Evolutionary conservation across 345 rosid species (phyloP), one percentile per base, ranked within the genome.

Genomic region (Eucalyptus sideroxylon): DNA sequence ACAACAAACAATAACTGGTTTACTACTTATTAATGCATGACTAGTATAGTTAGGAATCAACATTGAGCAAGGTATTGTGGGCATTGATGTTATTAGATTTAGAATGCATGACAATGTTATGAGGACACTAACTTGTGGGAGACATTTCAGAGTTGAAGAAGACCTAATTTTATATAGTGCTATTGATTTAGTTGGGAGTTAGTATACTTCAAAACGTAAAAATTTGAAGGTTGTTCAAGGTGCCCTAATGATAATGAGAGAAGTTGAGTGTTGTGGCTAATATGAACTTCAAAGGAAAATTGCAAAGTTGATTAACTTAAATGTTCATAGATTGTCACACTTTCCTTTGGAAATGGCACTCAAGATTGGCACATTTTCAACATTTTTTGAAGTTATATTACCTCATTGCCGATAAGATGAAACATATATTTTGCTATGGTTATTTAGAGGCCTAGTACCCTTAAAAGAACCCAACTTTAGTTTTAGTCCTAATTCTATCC

Each of bases 401-500:
- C 56, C 0, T 19, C 24, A 7, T 53, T 53, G 56, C 9, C 0
- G 1, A 53, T 53, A 53, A 53, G 56, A 53, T 53, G 56, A 53
- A 0, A 53, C 5, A 0, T 21, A 53, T 53, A 51, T 51, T 17
- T 7, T 19, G 56, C 24, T 53, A 53, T 19, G 10, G 24, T 53
- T 53, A 53, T 19, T 53, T 53, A 53, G 56, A 53, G 24, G 56
- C 56, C 56, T 53, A 53, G 56, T 17, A 7, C 24, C 56, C 56
- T 53, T 53, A 3, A 19, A 53, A 1, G 0, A 53, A 53, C 0
- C 9, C 2, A 3, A 53, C 56, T 19, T 53, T 53, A 53, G 56
- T 53, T 53, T 53, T 53, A 53, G 56, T 53, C 24, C 24, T 1
- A 19, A 53, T 53, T 53, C 56, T 1, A 19, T 53, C 24, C 56